Base-by-base conservation (phyloP, 345 rosid species). In the Jatropha curcas region DNA sequence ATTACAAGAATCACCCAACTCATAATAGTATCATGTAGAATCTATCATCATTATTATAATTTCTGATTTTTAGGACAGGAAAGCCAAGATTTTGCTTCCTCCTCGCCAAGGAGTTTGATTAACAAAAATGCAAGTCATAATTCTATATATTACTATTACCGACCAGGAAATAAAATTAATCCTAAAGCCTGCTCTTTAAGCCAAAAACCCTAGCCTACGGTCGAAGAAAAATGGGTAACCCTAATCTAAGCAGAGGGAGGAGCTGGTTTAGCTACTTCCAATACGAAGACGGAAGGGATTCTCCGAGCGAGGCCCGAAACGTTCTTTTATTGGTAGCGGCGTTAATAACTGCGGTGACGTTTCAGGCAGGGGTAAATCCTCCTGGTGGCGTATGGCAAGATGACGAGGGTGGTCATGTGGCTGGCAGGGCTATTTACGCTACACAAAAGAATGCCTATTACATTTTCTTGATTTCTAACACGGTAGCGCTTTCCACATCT, bases 371-470 rank as follows among this genome's bases (percentile, higher is more conserved):
- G 14, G 71, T 76, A 8, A 75, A 68, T 0, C 51, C 58, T 34
- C 78, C 80, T 3, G 80, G 80, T 4, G 85, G 69, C 2, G 56
- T 75, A 1, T 78, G 76, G 78, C 82, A 83, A 30, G 83, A 74
- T 20, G 4, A 28, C 1, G 30, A 9, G 1, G 4, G 24, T 0
- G 71, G 65, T 0, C 60, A 74, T 31, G 0, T 4, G 0, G 48
- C 78, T 0, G 74, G 79, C 8, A 41, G 2, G 4, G 79, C 80
- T 0, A 71, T 83, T 11, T 79, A 65, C 19, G 71, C 76, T 0
- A 5, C 76, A 31, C 45, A 62, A 17, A 6, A 16, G 3, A 8
- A 2, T 11, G 71, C 79, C 3, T 87, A 64, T 34, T 76, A 76
- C 7, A 35, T 79, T 5, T 82, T 84, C 68, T 7, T 82, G 59